phyloP scores from a whole-genome alignment of 2,329 filamentous ascomycete genomes.

The Xylaria sp. region DNA sequence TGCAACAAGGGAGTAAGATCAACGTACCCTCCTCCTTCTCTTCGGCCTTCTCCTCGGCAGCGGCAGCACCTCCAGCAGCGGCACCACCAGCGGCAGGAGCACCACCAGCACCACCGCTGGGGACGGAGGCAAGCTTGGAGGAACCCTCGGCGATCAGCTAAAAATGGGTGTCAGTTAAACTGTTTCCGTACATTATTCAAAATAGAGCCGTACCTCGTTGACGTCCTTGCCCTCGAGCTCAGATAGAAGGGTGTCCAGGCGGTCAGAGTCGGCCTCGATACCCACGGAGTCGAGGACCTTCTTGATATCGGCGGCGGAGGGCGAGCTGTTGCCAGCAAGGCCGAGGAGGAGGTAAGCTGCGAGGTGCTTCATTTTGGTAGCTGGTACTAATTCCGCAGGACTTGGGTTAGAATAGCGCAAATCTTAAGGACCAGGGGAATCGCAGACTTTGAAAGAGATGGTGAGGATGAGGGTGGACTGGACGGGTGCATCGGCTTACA shows the following conservation, averaged over 20 bases:
- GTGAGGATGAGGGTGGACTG: not conserved
- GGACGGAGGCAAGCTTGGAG: conserved; percentile 95
- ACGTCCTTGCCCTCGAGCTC: conserved; percentile 94
- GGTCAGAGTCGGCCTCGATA: conserved; percentile 89
- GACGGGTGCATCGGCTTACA: conserved; percentile 43
- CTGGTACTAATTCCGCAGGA: conserved; percentile 37
- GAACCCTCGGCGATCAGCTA: conserved; percentile 92
- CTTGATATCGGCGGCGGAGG: conserved; percentile 86
- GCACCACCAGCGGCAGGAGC: conserved; percentile 70
- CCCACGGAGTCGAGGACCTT: conserved; percentile 89
- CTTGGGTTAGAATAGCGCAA: conserved; percentile 28
- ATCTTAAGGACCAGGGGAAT: not conserved
- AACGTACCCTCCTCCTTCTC: conserved; percentile 71
- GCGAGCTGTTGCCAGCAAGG: conserved; percentile 90
- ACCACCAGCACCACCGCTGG: conserved; percentile 84
- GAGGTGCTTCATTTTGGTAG: conserved; percentile 97
- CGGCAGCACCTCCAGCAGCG: conserved; percentile 66
- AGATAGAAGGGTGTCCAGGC: conserved; percentile 82
- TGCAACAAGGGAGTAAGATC: not conserved
- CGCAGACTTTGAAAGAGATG: not conserved
- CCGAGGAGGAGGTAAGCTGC: conserved; percentile 97
- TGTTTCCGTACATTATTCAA: not conserved
- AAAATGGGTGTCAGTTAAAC: conserved; percentile 31
- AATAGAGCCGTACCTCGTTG: conserved; percentile 73
- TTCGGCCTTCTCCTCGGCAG: conserved; percentile 73